Conservation (phyloP, 2,329 filamentous ascomycete species). For the Aspergillus japonicus region DNA sequence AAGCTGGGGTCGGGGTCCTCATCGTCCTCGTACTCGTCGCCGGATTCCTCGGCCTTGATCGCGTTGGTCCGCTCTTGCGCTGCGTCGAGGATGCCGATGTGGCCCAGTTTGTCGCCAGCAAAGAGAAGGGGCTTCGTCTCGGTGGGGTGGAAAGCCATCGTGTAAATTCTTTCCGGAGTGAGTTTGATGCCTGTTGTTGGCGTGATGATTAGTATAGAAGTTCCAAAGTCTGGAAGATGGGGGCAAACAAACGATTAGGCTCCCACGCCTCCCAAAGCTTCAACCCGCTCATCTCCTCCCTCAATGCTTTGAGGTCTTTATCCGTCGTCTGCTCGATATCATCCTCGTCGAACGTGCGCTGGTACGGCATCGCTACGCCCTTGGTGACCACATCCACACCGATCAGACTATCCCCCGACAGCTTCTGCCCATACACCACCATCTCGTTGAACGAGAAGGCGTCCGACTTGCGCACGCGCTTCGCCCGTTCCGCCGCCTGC, state of each 20-base stretch:
- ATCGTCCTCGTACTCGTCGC: conserved; percentile 66
- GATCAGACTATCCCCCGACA: conserved; percentile 65
- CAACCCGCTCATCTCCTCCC: conserved; percentile 74
- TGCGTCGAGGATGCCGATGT: conserved; percentile 86
- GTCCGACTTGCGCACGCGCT: conserved; percentile 63
- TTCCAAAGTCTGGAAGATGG: no score
- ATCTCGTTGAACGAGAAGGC: conserved; percentile 74
- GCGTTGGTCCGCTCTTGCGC: conserved; percentile 48
- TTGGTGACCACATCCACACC: conserved; percentile 58
- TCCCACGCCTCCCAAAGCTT: conserved; percentile 80
- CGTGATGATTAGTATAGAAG: conserved; percentile 1
- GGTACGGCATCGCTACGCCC: conserved; percentile 72
- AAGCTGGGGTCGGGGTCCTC: conserved; percentile 72
- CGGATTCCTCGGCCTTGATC: conserved; percentile 57
- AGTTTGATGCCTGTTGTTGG: conserved; percentile 73
- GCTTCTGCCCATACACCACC: conserved; percentile 74
- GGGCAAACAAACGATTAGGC: conserved; percentile 63
- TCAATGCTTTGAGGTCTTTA: conserved; percentile 68
- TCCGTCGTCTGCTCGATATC: conserved; percentile 78
- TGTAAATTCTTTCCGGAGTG: conserved; percentile 81
- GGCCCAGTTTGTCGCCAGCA: conserved; percentile 90
- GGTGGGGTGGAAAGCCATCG: conserved; percentile 84
- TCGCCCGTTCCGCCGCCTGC: conserved; percentile 58
- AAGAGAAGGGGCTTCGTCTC: conserved; percentile 84
- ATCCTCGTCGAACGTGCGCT: conserved; percentile 81